Percentiles rank a stretch among this genome's conserved stretches.
Evolutionary conservation across 495 filamentous ascomycete species (phyloP).

Genomic region (Podospora fimiseda): DNA sequence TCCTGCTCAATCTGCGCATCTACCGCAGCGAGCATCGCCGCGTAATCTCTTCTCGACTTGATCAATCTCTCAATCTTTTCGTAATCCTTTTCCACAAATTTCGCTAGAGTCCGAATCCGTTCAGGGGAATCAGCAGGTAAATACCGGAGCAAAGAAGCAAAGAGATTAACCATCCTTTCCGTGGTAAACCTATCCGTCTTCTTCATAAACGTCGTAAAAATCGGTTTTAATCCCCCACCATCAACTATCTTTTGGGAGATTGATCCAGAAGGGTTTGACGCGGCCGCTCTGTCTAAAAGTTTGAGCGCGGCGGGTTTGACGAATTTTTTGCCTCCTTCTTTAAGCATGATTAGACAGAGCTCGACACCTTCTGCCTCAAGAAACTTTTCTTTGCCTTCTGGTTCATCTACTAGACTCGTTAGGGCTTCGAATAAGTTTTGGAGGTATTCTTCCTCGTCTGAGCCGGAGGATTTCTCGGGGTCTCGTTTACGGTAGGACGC

Average conservation of each 20-base stretch:
- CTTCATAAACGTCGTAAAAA: slow-evolving; percentile 89
- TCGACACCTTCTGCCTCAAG: slow-evolving; percentile 89
- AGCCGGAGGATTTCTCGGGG: slow-evolving; percentile 61
- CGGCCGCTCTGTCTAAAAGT: slow-evolving; percentile 75
- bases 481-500: slow-evolving; percentile 87
- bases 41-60: slow-evolving; percentile 65
- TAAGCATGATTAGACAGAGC: slow-evolving; percentile 73
- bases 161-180: slow-evolving; percentile 86
- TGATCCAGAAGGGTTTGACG: slow-evolving; percentile 45
- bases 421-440: slow-evolving; percentile 86
- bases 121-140: slow-evolving; percentile 71
- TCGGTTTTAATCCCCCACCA: slow-evolving; percentile 73
- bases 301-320: slow-evolving; percentile 71
- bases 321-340: slow-evolving; percentile 60
- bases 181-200: slow-evolving; percentile 64
- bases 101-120: slow-evolving; percentile 81
- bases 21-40: slow-evolving; percentile 53
- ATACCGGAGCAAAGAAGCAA: slow-evolving; percentile 73
- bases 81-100: slow-evolving; percentile 93
- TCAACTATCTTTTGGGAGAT: slow-evolving; percentile 76
- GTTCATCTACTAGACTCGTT: slow-evolving; percentile 71
- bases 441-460: slow-evolving; percentile 88
- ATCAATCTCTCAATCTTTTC: slow-evolving; percentile 71
- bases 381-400: slow-evolving; percentile 72
- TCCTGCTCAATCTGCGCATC: slow-evolving; percentile 64